Conservation (phyloP, 345 rosid genomes). For the Odontarrhena argentea region DNA sequence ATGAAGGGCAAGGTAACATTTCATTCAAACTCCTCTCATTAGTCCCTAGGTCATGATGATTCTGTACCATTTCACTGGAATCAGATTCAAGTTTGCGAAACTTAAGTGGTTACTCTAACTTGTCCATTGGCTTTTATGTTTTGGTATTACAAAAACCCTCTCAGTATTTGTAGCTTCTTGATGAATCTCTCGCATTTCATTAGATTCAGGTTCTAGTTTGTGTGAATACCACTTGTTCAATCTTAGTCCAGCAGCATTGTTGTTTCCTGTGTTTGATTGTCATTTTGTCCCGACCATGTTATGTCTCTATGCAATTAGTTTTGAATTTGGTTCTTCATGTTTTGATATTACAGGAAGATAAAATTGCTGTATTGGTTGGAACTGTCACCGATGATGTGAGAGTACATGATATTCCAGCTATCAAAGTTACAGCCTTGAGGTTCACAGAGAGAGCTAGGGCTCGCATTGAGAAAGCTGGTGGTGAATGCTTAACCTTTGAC, state of each 20-base stretch:
- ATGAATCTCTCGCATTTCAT: too few species aligned
- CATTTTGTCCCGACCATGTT: too few species aligned
- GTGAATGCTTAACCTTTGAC: conserved; percentile 95
- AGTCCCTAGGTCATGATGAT: neutral
- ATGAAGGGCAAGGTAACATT: conserved; percentile 71
- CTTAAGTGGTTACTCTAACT: neutral
- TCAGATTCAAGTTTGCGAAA: neutral
- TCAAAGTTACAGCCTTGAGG: conserved; percentile 84
- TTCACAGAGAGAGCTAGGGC: conserved; percentile 92
- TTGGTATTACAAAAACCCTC: too few species aligned
- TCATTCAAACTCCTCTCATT: neutral
- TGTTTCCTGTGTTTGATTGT: too few species aligned
- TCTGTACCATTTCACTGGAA: neutral
- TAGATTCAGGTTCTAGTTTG: too few species aligned
- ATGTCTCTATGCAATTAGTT: neutral
- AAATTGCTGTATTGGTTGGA: conserved; percentile 87
- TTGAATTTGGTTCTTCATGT: neutral
- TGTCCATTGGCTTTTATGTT: neutral
- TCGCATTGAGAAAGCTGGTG: conserved; percentile 96
- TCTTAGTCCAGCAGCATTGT: too few species aligned
- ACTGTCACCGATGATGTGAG: conserved; percentile 89
- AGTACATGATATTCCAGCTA: conserved; percentile 78
- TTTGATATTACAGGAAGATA: conserved; percentile 53
- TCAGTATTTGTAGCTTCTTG: too few species aligned
- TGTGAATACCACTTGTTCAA: too few species aligned